Conservation (phyloP, 805 yeast genomes). For the Nakazawaea wickerhamii region DNA sequence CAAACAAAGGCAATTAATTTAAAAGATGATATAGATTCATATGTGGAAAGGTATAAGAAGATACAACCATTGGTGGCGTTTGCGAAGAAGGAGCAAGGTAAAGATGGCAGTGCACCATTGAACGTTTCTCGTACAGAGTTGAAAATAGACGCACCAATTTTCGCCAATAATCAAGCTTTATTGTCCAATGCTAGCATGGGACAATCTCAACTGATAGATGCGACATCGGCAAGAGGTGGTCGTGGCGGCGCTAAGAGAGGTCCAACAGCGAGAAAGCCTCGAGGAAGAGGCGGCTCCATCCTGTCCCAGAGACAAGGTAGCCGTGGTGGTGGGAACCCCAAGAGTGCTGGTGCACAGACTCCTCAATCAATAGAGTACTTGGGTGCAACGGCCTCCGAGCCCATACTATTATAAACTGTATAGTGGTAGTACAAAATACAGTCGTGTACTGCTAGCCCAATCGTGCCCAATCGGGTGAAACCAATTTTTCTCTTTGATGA, state of each 20-base stretch:
- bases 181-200: not conserved
- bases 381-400: constrained; percentile 11
- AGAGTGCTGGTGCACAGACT: constrained; percentile 1
- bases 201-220: constrained; percentile 1
- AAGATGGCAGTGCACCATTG: constrained; percentile 43
- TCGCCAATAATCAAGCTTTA: constrained; percentile 5
- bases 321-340: constrained; percentile 1
- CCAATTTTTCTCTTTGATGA: too few relatives aligned
- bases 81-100: constrained; percentile 45
- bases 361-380: constrained; percentile 5
- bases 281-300: constrained; percentile 5
- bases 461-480: too few relatives aligned
- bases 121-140: constrained; percentile 21
- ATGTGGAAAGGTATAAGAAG: constrained; percentile 38
- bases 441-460: too few relatives aligned
- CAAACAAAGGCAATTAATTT: constrained; percentile 30
- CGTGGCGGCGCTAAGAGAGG: constrained; percentile 8
- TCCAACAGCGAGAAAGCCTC: constrained; percentile 4
- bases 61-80: constrained; percentile 45
- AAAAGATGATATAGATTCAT: constrained; percentile 34
- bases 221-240: constrained; percentile 4
- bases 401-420: constrained; percentile 8
- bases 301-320: constrained; percentile 3
- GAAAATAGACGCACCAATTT: constrained; percentile 17
- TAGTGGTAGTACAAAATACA: too few relatives aligned